Base-by-base conservation (phyloP, 169 alveolate species). In the Plasmodium relictum region DNA sequence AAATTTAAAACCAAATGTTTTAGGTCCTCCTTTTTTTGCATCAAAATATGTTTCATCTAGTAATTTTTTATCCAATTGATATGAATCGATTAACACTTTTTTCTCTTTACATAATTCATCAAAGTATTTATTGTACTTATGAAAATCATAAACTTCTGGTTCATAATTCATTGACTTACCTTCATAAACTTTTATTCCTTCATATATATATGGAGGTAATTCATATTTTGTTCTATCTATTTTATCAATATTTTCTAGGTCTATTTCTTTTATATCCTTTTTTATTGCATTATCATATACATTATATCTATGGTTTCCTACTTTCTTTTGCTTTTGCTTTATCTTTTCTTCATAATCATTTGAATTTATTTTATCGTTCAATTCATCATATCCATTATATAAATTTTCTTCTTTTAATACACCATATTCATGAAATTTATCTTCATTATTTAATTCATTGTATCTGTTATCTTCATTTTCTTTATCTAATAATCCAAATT, bases 1-100 rank as follows among this genome's bases (percentile, higher is more conserved):
- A 76, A 95, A 92, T 63, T 92, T 93, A 76, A 95, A 95, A 22
- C 97, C 97, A 78, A 93, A 93, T 58, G 96, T 94, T 76, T 94
- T 94, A 14, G 92, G 92, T 0, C 92, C 92, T 48, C 92, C 92
- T 59, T 71, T 85, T 59, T 71, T 85, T n/a, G 92, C 92, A 45
- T 85, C 92, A 71, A 58, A 85, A 85, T 85, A 85, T 26, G 83
- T 70, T 2, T 71, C 87, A 85, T 85, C 92, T 73, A 85, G 50
- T 73, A 58, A 63, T n/a, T 39, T 41, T 59, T 85, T 85, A 73
- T 85, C 74, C 39, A 85, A 59, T 42, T 85, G 92, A 54, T 85
- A 85, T 2, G 87, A 85, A 85, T 69, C 86, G 42, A 85, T 85
- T 22, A 52, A 20, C 6, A 69, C 12, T 48, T 85, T 85, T 44